Evolutionary conservation across 768 basidiomycete species (phyloP).

Genomic region (Serendipita indica): DNA sequence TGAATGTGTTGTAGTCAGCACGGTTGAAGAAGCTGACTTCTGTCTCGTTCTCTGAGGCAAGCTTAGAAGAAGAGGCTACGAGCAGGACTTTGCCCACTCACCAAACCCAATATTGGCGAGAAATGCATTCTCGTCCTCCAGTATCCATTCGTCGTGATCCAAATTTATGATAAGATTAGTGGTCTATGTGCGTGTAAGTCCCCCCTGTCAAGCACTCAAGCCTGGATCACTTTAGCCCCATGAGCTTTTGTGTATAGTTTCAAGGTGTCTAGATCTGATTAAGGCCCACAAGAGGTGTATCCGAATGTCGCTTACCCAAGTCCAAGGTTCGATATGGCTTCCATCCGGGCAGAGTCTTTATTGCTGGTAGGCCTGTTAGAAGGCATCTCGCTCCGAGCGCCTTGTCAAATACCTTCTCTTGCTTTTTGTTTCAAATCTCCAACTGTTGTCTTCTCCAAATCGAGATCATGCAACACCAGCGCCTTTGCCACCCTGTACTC

Average conservation of each 20-base stretch:
- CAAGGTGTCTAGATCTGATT: conserved; percentile 51
- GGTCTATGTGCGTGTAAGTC: conserved; percentile 38
- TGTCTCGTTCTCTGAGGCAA: conserved; percentile 72
- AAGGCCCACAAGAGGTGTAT: neutral
- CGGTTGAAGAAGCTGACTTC: conserved; percentile 87
- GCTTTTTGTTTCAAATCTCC: conserved; percentile 60
- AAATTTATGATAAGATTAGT: conserved; percentile 97
- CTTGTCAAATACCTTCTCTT: conserved; percentile 40
- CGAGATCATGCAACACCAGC: conserved; percentile 66
- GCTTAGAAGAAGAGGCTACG: neutral
- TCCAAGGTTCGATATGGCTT: conserved; percentile 67
- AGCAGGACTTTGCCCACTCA: conserved; percentile 27
- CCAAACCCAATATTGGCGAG: conserved; percentile 67
- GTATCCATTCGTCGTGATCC: conserved; percentile 88
- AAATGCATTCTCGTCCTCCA: conserved; percentile 46
- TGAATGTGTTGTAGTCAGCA: conserved; percentile 64
- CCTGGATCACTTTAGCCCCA: conserved; percentile 63
- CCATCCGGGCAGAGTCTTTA: conserved; percentile 65
- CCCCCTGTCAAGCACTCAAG: neutral
- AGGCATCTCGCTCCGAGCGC: neutral
- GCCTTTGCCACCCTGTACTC: conserved; percentile 79
- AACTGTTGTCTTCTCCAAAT: conserved; percentile 69
- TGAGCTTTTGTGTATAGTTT: conserved; percentile 93
- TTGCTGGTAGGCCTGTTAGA: conserved; percentile 29
- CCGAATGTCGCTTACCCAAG: conserved; percentile 41